Evolutionary conservation across 805 yeast species (phyloP).

Genomic region (Wickerhamiella galacta): DNA sequence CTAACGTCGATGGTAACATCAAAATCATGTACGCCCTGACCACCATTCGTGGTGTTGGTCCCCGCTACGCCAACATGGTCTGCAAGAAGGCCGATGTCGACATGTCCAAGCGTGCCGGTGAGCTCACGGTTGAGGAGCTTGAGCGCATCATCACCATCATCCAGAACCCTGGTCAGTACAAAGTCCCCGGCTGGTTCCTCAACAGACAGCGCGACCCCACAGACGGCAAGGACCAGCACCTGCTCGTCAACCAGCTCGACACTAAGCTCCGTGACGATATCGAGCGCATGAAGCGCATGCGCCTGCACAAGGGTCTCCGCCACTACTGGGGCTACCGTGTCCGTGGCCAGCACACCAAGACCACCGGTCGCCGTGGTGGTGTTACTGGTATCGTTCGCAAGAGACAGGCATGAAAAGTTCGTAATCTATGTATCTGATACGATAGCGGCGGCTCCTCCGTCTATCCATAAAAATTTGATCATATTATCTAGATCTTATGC

Average conservation of each 20-base stretch:
- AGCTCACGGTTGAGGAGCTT: slow-evolving; percentile 99
- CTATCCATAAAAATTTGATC: too few relatives aligned
- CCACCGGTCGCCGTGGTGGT: slow-evolving; percentile 91
- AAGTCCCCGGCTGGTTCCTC: slow-evolving; percentile 99
- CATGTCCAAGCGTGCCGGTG: slow-evolving; percentile 98
- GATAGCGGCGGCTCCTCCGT: too few relatives aligned
- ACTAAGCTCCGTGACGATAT: slow-evolving; percentile 99
- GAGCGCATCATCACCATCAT: slow-evolving; percentile 99
- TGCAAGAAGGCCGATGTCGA: slow-evolving; percentile 99
- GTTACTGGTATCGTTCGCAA: slow-evolving; percentile 28
- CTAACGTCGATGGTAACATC: slow-evolving; percentile 99
- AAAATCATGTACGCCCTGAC: slow-evolving; percentile 99
- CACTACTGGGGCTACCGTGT: slow-evolving; percentile 99
- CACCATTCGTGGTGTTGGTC: slow-evolving; percentile 99
- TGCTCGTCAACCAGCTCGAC: slow-evolving; percentile 97
- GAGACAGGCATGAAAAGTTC: slow-evolving; percentile 16
- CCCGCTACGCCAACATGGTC: slow-evolving; percentile 99
- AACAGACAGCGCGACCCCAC: slow-evolving; percentile 97
- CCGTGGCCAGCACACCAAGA: slow-evolving; percentile 99
- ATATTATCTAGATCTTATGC: too few relatives aligned
- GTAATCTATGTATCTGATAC: slow-evolving; percentile 2
- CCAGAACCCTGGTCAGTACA: slow-evolving; percentile 99
- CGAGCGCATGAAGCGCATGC: slow-evolving; percentile 99
- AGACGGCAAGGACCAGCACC: slow-evolving; percentile 99
- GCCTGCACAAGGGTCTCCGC: slow-evolving; percentile 99